Conservation (phyloP, 2,329 filamentous ascomycete species). For the Phyllosticta citriasiana region DNA sequence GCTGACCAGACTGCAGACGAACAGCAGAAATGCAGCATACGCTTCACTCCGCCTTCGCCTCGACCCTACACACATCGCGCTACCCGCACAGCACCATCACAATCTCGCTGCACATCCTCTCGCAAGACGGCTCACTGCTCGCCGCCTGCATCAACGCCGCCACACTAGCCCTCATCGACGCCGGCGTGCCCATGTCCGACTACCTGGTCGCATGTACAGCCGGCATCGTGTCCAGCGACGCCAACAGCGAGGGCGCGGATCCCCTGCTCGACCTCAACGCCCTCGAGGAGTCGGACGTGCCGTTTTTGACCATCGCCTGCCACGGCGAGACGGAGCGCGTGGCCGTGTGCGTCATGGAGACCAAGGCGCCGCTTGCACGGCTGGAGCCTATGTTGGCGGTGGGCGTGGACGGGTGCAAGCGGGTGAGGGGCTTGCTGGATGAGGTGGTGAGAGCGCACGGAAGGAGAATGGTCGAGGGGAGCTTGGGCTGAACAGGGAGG, state of each 20-base stretch:
- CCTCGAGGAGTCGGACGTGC: conserved; percentile 77
- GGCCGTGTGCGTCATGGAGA: conserved; percentile 75
- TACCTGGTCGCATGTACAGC: conserved; percentile 84
- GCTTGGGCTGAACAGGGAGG: neutral
- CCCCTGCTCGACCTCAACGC: conserved; percentile 71
- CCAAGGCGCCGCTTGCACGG: conserved; percentile 67
- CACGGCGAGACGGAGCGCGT: conserved; percentile 65
- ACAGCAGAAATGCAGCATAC: conserved; percentile 72
- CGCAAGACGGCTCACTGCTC: conserved; percentile 80
- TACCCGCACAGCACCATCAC: conserved; percentile 82
- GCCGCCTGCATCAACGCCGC: conserved; percentile 85
- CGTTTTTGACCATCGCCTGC: conserved; percentile 78
- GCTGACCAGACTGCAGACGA: conserved; percentile 45
- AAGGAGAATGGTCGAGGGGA: conserved; percentile 45
- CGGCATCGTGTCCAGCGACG: conserved; percentile 56
- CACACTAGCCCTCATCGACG: conserved; percentile 85
- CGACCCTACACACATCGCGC: conserved; percentile 72
- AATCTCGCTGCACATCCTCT: conserved; percentile 76
- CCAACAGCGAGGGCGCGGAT: conserved; percentile 55
- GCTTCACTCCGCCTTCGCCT: conserved; percentile 65
- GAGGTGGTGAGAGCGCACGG: conserved; percentile 65
- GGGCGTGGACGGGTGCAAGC: conserved; percentile 82
- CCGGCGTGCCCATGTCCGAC: conserved; percentile 89
- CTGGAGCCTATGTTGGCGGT: conserved; percentile 90
- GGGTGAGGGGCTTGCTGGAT: conserved; percentile 73